A percentile compares a stretch with the other conserved stretches of the same genome.
These are phyloP conservation scores for Pontederia crassipes DNA, from an alignment of 176 grass and related monocot genomes.

Conservation along the genomic window DNA sequence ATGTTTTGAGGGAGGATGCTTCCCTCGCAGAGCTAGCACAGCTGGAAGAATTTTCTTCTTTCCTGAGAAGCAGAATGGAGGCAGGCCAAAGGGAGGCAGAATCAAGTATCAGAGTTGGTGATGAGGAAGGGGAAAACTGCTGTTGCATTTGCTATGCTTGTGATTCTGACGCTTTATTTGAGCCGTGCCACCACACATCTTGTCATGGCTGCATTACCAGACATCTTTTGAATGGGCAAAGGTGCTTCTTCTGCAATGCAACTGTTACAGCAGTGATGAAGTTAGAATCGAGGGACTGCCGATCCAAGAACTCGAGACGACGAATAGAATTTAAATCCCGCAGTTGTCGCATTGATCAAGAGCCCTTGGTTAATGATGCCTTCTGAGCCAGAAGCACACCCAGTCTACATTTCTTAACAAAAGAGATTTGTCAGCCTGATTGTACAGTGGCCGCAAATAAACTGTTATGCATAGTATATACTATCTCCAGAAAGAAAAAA, in stretches of 20 bases:
- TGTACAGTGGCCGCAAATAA: slow-evolving; percentile 16
- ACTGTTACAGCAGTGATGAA: slow-evolving; percentile 43
- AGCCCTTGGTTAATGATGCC: no score
- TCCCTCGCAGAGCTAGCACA: slow-evolving; percentile 50
- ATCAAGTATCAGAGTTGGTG: background rate
- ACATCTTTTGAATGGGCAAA: slow-evolving; percentile 72
- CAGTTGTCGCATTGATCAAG: background rate
- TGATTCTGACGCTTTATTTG: slow-evolving; percentile 56
- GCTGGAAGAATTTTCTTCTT: slow-evolving; percentile 57
- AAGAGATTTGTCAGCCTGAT: background rate
- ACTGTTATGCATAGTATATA: background rate
- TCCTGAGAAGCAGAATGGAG: slow-evolving; percentile 32
- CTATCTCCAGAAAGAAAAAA: no score
- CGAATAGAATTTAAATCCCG: background rate
- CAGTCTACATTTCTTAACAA: slow-evolving; percentile 43
- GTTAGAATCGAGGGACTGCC: slow-evolving; percentile 11
- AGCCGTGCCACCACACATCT: slow-evolving; percentile 68
- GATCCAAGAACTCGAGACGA: background rate
- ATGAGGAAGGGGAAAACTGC: slow-evolving; percentile 43
- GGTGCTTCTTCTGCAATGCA: slow-evolving; percentile 88
- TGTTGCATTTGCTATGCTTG: slow-evolving; percentile 84
- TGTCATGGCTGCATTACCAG: slow-evolving; percentile 76
- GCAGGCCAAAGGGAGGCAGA: slow-evolving; percentile 15
- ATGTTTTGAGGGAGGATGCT: slow-evolving; percentile 47
- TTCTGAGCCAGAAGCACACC: no score